These are phyloP conservation scores for Buddleja alternifolia DNA, from an alignment of 257 asterid genomes.

Conservation along the genomic window DNA sequence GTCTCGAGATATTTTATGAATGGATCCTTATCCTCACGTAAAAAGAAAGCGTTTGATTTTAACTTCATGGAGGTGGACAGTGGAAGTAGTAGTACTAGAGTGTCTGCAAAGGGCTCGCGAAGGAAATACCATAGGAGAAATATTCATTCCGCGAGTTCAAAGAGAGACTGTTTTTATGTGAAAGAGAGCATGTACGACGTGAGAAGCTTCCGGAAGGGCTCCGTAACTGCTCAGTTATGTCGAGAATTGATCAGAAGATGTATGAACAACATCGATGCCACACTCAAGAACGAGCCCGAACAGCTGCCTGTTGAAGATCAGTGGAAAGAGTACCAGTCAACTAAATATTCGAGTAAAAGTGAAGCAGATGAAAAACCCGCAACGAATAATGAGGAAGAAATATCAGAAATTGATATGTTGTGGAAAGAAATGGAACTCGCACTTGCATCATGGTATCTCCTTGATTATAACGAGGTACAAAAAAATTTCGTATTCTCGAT, in stretches of 20 bases:
- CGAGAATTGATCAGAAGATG: conserved; percentile 81
- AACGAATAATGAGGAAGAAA: conserved; percentile 49
- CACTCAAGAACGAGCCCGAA: conserved; percentile 72
- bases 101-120: conserved; percentile 36
- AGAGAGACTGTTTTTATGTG: conserved; percentile 71
- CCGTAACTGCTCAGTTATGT: conserved; percentile 76
- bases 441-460: conserved; percentile 77
- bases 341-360: conserved; percentile 34
- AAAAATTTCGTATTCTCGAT: background rate
- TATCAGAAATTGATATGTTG: conserved; percentile 79
- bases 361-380: conserved; percentile 44
- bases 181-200: conserved; percentile 84
- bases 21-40: conserved; percentile 47
- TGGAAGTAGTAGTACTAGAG: conserved; percentile 35
- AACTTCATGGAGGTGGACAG: conserved; percentile 53
- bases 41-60: conserved; percentile 45
- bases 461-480: conserved; percentile 77
- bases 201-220: conserved; percentile 72
- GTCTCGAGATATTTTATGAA: conserved; percentile 59
- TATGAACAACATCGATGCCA: conserved; percentile 84
- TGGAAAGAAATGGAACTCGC: conserved; percentile 99
- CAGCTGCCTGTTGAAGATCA: conserved; percentile 80
- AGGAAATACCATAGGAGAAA: conserved; percentile 43
- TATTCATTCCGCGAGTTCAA: conserved; percentile 37
- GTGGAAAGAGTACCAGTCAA: conserved; percentile 78